Base-by-base conservation (phyloP, 2,329 filamentous ascomycete genomes). In the Domatiomyces globalis region DNA sequence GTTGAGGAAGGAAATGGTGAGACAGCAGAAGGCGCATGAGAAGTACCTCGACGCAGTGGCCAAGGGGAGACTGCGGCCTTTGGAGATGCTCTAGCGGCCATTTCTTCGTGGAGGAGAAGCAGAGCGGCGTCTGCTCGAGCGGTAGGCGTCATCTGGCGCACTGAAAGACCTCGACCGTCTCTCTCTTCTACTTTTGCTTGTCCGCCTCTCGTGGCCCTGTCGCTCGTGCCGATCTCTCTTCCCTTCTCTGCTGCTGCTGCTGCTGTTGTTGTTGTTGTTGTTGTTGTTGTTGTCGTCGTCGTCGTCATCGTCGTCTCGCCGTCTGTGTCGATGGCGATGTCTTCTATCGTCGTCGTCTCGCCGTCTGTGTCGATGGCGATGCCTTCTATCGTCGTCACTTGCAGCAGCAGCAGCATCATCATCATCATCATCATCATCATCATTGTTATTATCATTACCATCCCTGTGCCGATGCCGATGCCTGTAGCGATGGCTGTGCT, bases 1-100 rank as follows among this genome's bases (percentile, higher is more conserved):
- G 72, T 67, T 95, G 60, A 82, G 75, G 69, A 95, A 95, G 73
- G 83, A 87, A 51, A 94, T 86, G 86, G 85, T 94, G 61, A 81
- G 76, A 65, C 90, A 95, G 72, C 92, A 88, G 75, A 94, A 90
- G 75, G 66, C 78, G 53, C 83, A 89, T 65, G 83, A 89, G 56
- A 79, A 82, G 56, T 84, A 71, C 66, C 51, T 67, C 49, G 59
- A 25, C 7, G 45, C 45, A 4, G 20, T 47, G 20, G 29, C 22
- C 20, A 29, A 47, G 19, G 45, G 45, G 17, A 25, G 10, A 8
- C 17, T 47, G 19, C 22, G 29, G 45, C 45, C 29, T 4, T 47
- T 3, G n/a, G 9, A 15, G 4, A 15, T 15, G 29, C 8, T 12
- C 25, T 39, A 39, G 33, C 15, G 10, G 33, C 15, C 33, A 5